Conservation (phyloP, 306 rosid genomes). For the Fragaria iinumae region DNA sequence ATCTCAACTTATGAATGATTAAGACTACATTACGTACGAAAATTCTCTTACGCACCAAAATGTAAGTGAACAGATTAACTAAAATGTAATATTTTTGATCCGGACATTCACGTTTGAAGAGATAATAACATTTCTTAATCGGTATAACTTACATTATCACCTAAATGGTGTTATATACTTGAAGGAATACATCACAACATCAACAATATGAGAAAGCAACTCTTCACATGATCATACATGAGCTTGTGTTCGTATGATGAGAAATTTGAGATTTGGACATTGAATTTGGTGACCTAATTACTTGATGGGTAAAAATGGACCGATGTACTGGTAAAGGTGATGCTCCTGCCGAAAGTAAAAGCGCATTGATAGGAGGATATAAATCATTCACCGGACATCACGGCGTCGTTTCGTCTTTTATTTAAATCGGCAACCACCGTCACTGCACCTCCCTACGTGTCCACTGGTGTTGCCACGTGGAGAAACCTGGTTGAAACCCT, state of each 20-base stretch:
- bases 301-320: neutral
- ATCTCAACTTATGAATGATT: no score
- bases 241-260: neutral
- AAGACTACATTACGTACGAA: no score
- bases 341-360: neutral
- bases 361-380: neutral
- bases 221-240: neutral
- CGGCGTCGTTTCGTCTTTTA: neutral
- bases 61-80: no score
- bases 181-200: no score
- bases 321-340: no score
- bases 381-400: neutral
- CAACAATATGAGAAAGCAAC: neutral
- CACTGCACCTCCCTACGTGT: neutral
- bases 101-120: accelerated
- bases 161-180: no score
- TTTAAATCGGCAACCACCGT: neutral
- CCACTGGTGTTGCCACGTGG: neutral
- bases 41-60: no score
- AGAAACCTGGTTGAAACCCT: neutral
- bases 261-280: neutral
- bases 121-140: no score
- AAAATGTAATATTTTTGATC: no score
- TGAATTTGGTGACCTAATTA: neutral
- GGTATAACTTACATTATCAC: no score